Evolutionary conservation across 1,284 basidiomycete genomes (phyloP).

Genomic region (Tilletia caries): DNA sequence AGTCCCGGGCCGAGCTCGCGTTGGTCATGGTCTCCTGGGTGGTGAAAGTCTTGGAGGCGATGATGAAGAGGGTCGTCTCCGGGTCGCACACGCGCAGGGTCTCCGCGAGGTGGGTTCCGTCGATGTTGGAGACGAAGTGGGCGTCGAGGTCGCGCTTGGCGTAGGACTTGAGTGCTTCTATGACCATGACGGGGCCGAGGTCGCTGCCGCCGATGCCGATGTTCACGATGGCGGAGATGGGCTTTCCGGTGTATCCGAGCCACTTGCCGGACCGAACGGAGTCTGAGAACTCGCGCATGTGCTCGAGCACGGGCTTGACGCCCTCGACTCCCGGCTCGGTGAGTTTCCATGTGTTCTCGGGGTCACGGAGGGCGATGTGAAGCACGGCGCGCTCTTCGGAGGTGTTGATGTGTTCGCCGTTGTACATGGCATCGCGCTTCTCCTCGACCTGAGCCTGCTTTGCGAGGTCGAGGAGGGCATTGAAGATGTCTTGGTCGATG

Average conservation of each 20-base stretch:
- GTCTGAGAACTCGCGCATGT: slow-evolving; percentile 87
- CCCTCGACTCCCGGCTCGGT: slow-evolving; percentile 75
- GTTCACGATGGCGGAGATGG: slow-evolving; percentile 91
- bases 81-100: slow-evolving; percentile 76
- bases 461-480: slow-evolving; percentile 71
- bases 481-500: slow-evolving; percentile 75
- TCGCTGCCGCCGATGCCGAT: slow-evolving; percentile 98
- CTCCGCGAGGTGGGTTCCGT: slow-evolving; percentile 95
- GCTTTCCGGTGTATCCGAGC: slow-evolving; percentile 96
- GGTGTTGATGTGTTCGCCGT: slow-evolving; percentile 95
- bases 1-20: slow-evolving; percentile 84
- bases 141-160: slow-evolving; percentile 80
- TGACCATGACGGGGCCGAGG: slow-evolving; percentile 97
- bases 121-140: slow-evolving; percentile 96
- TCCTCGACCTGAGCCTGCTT: slow-evolving; percentile 81
- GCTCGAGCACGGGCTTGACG: slow-evolving; percentile 76
- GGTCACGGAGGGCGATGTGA: slow-evolving; percentile 88
- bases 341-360: slow-evolving; percentile 65
- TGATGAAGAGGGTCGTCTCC: slow-evolving; percentile 93
- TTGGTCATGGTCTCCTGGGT: slow-evolving; percentile 99
- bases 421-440: slow-evolving; percentile 87
- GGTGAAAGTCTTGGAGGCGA: slow-evolving; percentile 97
- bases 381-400: slow-evolving; percentile 94
- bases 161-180: slow-evolving; percentile 92
- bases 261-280: slow-evolving; percentile 78